Evolutionary conservation across 2,329 filamentous ascomycete species (phyloP).

Genomic region (Ophiostoma ips): DNA sequence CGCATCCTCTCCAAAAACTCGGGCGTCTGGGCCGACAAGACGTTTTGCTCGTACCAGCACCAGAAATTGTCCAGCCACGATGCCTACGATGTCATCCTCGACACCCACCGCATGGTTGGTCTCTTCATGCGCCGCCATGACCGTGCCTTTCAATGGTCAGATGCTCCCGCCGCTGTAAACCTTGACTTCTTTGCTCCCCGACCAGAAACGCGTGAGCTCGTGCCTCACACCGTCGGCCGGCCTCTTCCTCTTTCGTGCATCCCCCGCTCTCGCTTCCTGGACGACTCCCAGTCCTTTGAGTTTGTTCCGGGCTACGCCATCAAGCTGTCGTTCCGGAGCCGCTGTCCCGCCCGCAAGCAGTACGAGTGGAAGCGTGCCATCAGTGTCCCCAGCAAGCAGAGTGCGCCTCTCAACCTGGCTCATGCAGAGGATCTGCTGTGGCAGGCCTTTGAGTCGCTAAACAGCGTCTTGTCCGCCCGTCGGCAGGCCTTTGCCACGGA

Average conservation of each 20-base stretch:
- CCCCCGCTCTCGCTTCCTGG: conserved; percentile 30
- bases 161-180: conserved; percentile 21
- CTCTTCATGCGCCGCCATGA: conserved; percentile 37
- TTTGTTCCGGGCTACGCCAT: conserved; percentile 36
- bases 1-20: conserved; percentile 28
- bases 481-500: conserved; percentile 28
- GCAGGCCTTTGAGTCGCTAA: conserved; percentile 28
- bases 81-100: conserved; percentile 32
- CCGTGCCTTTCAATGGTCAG: conserved; percentile 33
- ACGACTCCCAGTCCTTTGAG: conserved; percentile 31
- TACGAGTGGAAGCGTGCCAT: conserved; percentile 26
- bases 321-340: conserved; percentile 30
- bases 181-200: conserved; percentile 14
- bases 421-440: conserved; percentile 34
- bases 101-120: conserved; percentile 36
- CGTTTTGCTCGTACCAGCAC: conserved; percentile 37
- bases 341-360: conserved; percentile 22
- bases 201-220: conserved; percentile 20
- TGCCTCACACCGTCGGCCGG: conserved; percentile 26
- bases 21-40: conserved; percentile 29
- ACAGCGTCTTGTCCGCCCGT: conserved; percentile 26
- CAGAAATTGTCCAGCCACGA: conserved; percentile 28
- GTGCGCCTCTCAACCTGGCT: conserved; percentile 31
- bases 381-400: conserved; percentile 32
- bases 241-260: conserved; percentile 33